A percentile compares a stretch with the other conserved stretches of the same genome.
These are phyloP conservation scores for Carallia brachiata DNA, from an alignment of 345 rosid species.

Conservation along the genomic window DNA sequence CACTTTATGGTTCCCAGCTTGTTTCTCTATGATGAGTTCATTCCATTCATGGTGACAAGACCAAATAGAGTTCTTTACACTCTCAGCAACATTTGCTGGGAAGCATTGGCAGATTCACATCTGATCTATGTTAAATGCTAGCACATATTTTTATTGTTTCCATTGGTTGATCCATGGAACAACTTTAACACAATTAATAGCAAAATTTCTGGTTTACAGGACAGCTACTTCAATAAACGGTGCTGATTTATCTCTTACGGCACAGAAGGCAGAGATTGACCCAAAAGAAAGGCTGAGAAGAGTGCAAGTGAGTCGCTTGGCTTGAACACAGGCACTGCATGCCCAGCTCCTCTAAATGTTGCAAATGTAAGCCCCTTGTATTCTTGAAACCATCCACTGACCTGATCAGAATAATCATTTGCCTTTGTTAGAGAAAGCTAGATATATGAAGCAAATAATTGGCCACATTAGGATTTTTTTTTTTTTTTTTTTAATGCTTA, in stretches of 20 bases:
- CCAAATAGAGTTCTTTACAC: too few relatives aligned
- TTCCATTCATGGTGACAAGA: background rate
- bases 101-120: too few relatives aligned
- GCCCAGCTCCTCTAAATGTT: slow-evolving; percentile 98
- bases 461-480: too few relatives aligned
- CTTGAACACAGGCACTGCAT: slow-evolving; percentile 84
- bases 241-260: background rate
- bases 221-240: background rate
- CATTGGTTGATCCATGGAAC: background rate
- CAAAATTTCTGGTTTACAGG: slow-evolving; percentile 5
- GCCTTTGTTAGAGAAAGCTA: background rate
- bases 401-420: slow-evolving; percentile 34
- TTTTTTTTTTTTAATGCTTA: too few relatives aligned
- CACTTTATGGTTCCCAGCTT: too few relatives aligned
- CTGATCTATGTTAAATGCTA: too few relatives aligned
- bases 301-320: slow-evolving; percentile 68
- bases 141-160: background rate
- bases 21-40: background rate
- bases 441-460: background rate
- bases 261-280: slow-evolving; percentile 35
- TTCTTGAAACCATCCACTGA: slow-evolving; percentile 91
- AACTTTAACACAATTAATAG: background rate
- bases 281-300: slow-evolving; percentile 65
- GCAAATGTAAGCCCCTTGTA: slow-evolving; percentile 82
- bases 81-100: too few relatives aligned